Evolutionary conservation across 768 basidiomycete genomes (phyloP), one percentile per base, ranked within the genome.

Genomic region (Ramaria sp.): DNA sequence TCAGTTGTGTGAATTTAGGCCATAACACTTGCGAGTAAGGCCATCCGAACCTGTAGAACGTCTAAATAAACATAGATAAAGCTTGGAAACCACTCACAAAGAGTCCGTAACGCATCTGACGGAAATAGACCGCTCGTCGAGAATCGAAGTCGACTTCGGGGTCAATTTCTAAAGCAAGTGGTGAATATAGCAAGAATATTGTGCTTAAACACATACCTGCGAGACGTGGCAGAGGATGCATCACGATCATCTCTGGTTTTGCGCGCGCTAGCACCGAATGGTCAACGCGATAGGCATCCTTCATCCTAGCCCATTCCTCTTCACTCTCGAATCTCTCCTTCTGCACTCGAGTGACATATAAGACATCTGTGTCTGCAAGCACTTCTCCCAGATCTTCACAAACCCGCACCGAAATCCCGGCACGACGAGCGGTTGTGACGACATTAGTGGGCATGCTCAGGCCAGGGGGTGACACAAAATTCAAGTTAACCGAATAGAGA

Each of bases 91-190:
- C n/a, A 81, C 94, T 66, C 64, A 97, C 93, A 65, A 92, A 98
- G 58, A 97, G 85, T 44, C 95, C 95, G 65, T 96, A 95, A 55
- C 93, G 83, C 94, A 96, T 97, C 65, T 97, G 94, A 37, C 95
- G 83, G 85, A 98, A 97, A 71, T 97, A 98, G 20, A 90, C 92
- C 2, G 94, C 94, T 10, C 94, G 79, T 27, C 88, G 81, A 6
- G 82, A 87, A 67, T 98, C 95, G 61, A 94, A 97, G 69, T 99
- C 96, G 43, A 99, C 94, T 66, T 95, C 94, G 2, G 92, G 90
- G 66, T 97, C 95, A 62, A 99, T 97, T 85, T 99, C 96, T 92
- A 60, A 3, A 34, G 32, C n/a, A 24, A 57, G 43, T 54, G 62
- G 55, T 56, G 38, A 28, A 22, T 28, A 16, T n/a, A 15, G 47